These are phyloP conservation scores for Canavalia ensiformis DNA, from an alignment of 306 rosid species.

Conservation along the genomic window DNA sequence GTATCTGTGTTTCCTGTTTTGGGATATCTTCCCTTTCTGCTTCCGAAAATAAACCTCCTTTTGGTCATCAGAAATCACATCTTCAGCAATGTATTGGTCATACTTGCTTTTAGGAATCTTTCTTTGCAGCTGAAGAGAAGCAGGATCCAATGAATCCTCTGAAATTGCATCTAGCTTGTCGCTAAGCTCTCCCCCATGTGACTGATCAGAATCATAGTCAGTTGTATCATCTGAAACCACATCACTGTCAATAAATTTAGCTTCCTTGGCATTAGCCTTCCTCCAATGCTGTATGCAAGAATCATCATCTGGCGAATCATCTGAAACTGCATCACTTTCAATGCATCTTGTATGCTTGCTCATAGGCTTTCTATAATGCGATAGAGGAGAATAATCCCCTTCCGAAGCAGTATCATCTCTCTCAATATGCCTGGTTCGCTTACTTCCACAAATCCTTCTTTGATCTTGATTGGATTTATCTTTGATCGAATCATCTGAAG, in stretches of 20 bases:
- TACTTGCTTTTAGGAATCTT: slow-evolving; percentile 36
- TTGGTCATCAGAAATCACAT: slow-evolving; percentile 45
- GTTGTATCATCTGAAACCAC: slow-evolving; percentile 47
- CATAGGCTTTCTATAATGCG: slow-evolving; percentile 31
- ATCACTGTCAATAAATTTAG: slow-evolving; percentile 26
- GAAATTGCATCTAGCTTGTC: slow-evolving; percentile 50
- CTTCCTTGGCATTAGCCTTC: slow-evolving; percentile 5
- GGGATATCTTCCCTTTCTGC: slow-evolving; percentile 49
- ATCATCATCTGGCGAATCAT: slow-evolving; percentile 41
- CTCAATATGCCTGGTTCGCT: slow-evolving; percentile 53
- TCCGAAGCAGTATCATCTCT: slow-evolving; percentile 45
- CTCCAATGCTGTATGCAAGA: slow-evolving; percentile 21
- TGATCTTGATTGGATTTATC: slow-evolving; percentile 17
- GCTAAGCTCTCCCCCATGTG: slow-evolving; percentile 50
- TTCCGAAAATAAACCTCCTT: slow-evolving; percentile 46
- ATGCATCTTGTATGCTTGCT: slow-evolving; percentile 2
- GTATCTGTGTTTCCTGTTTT: slow-evolving; percentile 43
- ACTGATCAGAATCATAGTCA: slow-evolving; percentile 49
- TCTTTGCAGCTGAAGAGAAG: slow-evolving; percentile 39
- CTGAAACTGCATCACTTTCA: slow-evolving; percentile 35
- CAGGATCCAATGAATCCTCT: slow-evolving; percentile 31
- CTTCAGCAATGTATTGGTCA: slow-evolving; percentile 40
- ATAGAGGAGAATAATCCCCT: slow-evolving; percentile 38
- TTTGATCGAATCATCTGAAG: slow-evolving; percentile 47
- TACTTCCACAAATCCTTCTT: slow-evolving; percentile 48